Conservation (phyloP, 2,329 filamentous ascomycete species). For the Ophiostoma quercus region DNA sequence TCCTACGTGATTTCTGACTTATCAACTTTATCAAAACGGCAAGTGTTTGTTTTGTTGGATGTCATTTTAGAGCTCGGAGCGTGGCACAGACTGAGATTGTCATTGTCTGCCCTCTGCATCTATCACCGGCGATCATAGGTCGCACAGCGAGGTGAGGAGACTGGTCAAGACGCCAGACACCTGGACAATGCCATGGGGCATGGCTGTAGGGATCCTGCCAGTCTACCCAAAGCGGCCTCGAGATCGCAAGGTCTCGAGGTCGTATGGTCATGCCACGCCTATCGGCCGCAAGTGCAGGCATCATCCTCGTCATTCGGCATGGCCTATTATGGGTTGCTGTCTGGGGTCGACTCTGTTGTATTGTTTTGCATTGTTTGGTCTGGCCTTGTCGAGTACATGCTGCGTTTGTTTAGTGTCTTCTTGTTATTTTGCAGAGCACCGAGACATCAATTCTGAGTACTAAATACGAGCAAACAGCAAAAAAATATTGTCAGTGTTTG, state of each 20-base stretch:
- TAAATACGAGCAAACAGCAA: neutral
- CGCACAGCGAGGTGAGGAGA: neutral
- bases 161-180: neutral
- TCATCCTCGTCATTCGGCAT: neutral
- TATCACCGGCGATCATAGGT: neutral
- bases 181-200: neutral
- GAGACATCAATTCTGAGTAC: neutral
- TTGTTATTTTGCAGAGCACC: neutral
- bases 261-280: neutral
- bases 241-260: neutral
- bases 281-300: constrained; percentile 9
- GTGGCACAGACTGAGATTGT: neutral
- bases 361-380: neutral
- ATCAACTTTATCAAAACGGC: neutral
- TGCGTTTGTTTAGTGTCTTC: neutral
- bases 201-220: neutral
- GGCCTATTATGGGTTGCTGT: neutral
- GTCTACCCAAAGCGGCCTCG: neutral
- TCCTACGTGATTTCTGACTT: constrained; percentile 1
- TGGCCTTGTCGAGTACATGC: neutral
- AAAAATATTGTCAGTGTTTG: neutral
- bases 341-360: neutral
- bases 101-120: neutral
- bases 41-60: neutral
- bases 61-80: neutral